phyloP scores from a whole-genome alignment of 306 rosid species.

The Urtica urens region DNA sequence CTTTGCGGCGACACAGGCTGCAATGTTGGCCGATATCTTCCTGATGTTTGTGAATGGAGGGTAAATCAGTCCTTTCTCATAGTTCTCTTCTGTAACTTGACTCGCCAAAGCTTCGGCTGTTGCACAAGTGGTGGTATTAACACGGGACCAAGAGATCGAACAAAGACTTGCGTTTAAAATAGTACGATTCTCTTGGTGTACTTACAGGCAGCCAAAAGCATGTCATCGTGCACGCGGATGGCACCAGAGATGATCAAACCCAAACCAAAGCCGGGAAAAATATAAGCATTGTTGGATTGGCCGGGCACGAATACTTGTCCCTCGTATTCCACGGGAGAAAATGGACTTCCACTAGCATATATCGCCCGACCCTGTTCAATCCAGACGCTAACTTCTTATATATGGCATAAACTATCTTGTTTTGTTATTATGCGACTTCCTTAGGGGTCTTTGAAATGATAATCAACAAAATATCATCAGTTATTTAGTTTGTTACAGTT shows the following conservation, averaged over 20 bases:
- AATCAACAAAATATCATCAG: no score
- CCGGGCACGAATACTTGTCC: constrained; percentile 73
- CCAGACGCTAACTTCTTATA: no score
- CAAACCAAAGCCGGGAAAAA: constrained; percentile 90
- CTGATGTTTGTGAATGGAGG: constrained; percentile 95
- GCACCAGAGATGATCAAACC: constrained; percentile 96
- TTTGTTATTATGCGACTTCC: no score
- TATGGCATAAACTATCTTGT: no score
- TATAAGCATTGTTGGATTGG: constrained; percentile 99
- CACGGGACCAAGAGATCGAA: not conserved
- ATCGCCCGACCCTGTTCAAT: constrained; percentile 78
- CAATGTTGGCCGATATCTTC: constrained; percentile 90
- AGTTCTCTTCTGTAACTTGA: constrained; percentile 66
- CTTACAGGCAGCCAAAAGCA: constrained; percentile 98
- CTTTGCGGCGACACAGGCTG: constrained; percentile 83
- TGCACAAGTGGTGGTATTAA: constrained; percentile 5
- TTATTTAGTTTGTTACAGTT: no score
- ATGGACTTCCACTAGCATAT: constrained; percentile 94
- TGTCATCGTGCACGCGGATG: constrained; percentile 78
- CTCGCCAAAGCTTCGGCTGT: constrained; percentile 94
- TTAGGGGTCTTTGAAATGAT: no score
- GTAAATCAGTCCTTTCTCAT: constrained; percentile 74
- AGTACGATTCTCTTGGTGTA: not conserved
- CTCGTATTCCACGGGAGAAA: constrained; percentile 59
- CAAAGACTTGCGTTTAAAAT: not conserved